A percentile compares a stretch with the other conserved stretches of the same genome.
These are phyloP conservation scores for Hypoxylon sp. DNA, from an alignment of 2,329 filamentous ascomycete genomes.

Conservation along the genomic window DNA sequence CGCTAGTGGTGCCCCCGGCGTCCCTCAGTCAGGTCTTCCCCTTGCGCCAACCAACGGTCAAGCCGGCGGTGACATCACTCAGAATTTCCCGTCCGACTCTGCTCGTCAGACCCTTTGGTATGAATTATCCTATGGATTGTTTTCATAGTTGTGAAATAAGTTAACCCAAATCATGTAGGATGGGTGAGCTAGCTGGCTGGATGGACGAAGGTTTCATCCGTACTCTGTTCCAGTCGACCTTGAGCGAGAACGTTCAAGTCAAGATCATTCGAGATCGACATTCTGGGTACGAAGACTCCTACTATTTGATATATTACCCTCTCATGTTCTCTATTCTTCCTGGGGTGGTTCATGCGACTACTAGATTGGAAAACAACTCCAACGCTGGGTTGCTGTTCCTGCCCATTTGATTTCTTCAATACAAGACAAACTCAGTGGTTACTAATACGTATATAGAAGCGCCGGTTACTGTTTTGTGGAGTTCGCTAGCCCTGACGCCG, in stretches of 20 bases:
- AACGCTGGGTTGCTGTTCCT: background rate
- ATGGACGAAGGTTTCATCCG: constrained; percentile 99
- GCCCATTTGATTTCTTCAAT: background rate
- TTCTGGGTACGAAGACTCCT: constrained; percentile 78
- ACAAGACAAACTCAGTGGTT: constrained; percentile 7
- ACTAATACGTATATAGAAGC: constrained; percentile 72
- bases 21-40: constrained; percentile 48
- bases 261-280: constrained; percentile 99
- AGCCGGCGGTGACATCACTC: constrained; percentile 53
- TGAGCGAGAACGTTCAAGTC: constrained; percentile 95
- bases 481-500: constrained; percentile 85
- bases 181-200: constrained; percentile 99
- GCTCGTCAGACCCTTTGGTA: constrained; percentile 72
- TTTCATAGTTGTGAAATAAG: background rate
- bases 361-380: background rate
- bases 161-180: constrained; percentile 70
- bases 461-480: constrained; percentile 99
- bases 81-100: constrained; percentile 59
- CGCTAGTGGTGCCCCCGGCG: constrained; percentile 51
- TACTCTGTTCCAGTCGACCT: constrained; percentile 88
- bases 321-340: background rate
- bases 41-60: constrained; percentile 56
- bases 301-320: background rate
- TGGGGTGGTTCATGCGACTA: constrained; percentile 1
- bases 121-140: constrained; percentile 36